Evolutionary conservation across 768 basidiomycete genomes (phyloP).

Genomic region (Cubamyces sp.): DNA sequence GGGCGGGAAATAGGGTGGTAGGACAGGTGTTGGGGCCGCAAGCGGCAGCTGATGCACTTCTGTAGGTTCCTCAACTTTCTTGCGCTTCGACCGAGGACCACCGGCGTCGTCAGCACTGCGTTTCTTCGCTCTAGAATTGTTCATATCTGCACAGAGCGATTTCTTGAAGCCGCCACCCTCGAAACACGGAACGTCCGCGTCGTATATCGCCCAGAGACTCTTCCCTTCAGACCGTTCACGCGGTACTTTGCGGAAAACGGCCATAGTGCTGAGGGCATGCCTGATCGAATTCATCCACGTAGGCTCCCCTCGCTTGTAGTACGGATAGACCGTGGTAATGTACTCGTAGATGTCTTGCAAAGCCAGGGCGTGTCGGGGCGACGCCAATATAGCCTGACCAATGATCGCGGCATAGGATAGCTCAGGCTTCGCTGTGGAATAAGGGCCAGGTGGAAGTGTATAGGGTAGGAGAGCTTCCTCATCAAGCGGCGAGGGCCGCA

Average conservation of each 20-base stretch:
- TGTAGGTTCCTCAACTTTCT: conserved; percentile 27
- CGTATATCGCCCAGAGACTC: conserved; percentile 86
- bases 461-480: conserved; percentile 73
- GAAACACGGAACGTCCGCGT: conserved; percentile 83
- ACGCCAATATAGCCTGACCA: conserved; percentile 91
- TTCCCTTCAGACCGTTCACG: conserved; percentile 79
- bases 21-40: conserved; percentile 28
- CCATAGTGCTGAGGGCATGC: conserved; percentile 93
- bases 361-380: conserved; percentile 80
- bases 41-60: conserved; percentile 10
- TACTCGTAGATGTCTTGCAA: conserved; percentile 96
- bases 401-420: conserved; percentile 95
- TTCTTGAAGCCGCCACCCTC: conserved; percentile 82
- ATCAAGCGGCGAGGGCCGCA: conserved; percentile 61
- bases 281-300: conserved; percentile 99
- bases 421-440: conserved; percentile 78
- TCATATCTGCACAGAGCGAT: conserved; percentile 48
- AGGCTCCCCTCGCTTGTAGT: conserved; percentile 88
- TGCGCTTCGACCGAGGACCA: conserved; percentile 35
- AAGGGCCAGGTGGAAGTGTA: conserved; percentile 82
- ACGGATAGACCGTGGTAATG: conserved; percentile 92
- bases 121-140: conserved; percentile 44
- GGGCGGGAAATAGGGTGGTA: conserved; percentile 36
- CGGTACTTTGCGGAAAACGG: conserved; percentile 85
- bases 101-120: conserved; percentile 36